Percentiles rank a stretch among this genome's conserved stretches.
phyloP scores from a whole-genome alignment of 1,139 yeast genomes.

The Pichia sp. region DNA sequence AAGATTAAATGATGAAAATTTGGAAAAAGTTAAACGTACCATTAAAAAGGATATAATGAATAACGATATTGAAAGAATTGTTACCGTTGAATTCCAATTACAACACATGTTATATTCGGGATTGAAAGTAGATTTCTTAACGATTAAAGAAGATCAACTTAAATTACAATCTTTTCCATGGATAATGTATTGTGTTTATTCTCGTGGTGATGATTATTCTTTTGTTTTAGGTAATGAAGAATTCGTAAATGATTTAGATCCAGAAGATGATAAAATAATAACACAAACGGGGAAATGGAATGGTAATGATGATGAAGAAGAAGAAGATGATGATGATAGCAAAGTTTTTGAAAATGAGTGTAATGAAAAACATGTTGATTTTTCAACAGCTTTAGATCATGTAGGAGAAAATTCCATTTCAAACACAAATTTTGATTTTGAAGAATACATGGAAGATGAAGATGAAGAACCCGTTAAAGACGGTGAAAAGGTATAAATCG shows the following conservation, averaged over 20 bases:
- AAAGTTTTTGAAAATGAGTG: too few species aligned
- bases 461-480: neutral
- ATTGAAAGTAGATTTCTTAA: conserved; percentile 63
- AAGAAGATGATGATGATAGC: neutral
- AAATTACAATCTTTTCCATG: conserved; percentile 77
- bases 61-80: conserved; percentile 35
- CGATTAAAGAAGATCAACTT: conserved; percentile 61
- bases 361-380: conserved; percentile 1
- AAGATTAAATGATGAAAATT: neutral
- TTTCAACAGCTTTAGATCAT: conserved; percentile 13
- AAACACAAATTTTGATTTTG: neutral
- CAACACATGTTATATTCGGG: conserved; percentile 69
- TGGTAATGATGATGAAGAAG: conserved; percentile 1
- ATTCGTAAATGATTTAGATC: conserved; percentile 8
- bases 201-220: conserved; percentile 24
- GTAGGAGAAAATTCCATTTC: neutral
- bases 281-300: conserved; percentile 1
- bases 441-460: conserved; percentile 4
- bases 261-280: conserved; percentile 3
- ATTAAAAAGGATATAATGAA: neutral
- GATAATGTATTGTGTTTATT: conserved; percentile 59
- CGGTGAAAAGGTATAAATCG: neutral
- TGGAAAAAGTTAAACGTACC: neutral
- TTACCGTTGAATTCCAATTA: conserved; percentile 56
- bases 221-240: conserved; percentile 21